Evolutionary conservation across 192 early-diverging fungal species (phyloP).

Genomic region (Podila clonocystis): DNA sequence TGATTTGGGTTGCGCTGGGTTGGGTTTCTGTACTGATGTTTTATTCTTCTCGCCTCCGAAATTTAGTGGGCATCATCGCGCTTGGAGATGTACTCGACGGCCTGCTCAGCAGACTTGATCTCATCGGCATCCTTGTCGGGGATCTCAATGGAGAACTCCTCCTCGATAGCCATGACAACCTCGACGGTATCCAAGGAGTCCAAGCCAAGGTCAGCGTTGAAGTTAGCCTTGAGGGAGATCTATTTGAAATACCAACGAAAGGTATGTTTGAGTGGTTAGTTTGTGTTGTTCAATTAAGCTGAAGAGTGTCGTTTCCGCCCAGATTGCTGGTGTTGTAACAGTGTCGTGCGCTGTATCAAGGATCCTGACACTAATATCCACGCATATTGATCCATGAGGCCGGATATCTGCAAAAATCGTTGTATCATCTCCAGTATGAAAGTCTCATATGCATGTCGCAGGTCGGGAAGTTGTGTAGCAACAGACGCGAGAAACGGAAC

Average conservation of each 20-base stretch:
- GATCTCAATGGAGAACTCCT: slow-evolving; percentile 99
- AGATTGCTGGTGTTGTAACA: no score
- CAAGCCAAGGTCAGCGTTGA: slow-evolving; percentile 93
- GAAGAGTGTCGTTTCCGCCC: no score
- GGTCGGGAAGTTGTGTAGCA: no score
- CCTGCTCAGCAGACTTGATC: slow-evolving; percentile 89
- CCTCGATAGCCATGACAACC: slow-evolving; percentile 99
- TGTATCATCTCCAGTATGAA: no score
- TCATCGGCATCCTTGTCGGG: slow-evolving; percentile 97
- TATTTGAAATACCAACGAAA: slow-evolving; percentile 34
- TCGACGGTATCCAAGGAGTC: slow-evolving; percentile 98
- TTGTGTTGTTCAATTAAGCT: no score
- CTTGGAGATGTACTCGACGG: slow-evolving; percentile 84
- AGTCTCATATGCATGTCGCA: no score
- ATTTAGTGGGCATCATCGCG: slow-evolving; percentile 80
- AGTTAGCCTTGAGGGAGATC: slow-evolving; percentile 87
- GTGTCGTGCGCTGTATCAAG: no score
- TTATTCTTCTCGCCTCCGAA: not conserved
- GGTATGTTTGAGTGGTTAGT: not conserved
- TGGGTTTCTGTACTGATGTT: slow-evolving; percentile 2
- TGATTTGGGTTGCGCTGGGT: not conserved
- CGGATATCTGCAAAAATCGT: no score
- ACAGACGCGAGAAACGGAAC: no score
- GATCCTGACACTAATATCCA: no score
- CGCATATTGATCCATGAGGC: no score